Conservation (phyloP, 805 yeast genomes). For the Candida coquimbonensis region DNA sequence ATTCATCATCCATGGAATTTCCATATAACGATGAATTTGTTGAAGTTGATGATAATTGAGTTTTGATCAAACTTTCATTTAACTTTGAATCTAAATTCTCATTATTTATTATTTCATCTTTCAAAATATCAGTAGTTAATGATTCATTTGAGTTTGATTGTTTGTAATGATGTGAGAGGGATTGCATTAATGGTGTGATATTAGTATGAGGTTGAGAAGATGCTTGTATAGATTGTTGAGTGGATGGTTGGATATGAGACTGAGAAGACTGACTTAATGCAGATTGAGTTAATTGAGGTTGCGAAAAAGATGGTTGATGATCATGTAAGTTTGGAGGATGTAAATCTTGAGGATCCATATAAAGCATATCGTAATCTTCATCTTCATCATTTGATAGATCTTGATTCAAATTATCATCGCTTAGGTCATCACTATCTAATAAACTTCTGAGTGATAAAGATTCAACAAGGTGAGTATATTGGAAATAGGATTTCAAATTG, state of each 20-base stretch:
- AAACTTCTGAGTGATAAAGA: slow-evolving; percentile 50
- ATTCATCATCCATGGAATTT: slow-evolving; percentile 5
- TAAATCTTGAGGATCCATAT: not conserved
- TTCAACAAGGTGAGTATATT: slow-evolving; percentile 68
- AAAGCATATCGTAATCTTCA: slow-evolving; percentile 25
- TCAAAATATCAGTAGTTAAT: not conserved
- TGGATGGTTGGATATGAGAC: slow-evolving; percentile 5
- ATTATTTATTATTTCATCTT: not conserved
- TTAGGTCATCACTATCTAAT: slow-evolving; percentile 13
- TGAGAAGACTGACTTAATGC: not conserved
- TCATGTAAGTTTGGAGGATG: not conserved
- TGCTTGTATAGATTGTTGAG: slow-evolving; percentile 4
- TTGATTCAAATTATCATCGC: not conserved
- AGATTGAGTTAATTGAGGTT: too few species aligned
- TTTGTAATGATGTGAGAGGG: not conserved
- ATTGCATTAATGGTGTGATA: not conserved
- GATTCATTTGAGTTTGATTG: not conserved
- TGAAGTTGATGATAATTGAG: slow-evolving; percentile 4
- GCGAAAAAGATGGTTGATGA: not conserved
- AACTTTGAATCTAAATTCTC: slow-evolving; percentile 1
- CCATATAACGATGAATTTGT: slow-evolving; percentile 3
- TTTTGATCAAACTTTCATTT: not conserved
- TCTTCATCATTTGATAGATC: slow-evolving; percentile 24
- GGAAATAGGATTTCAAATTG: slow-evolving; percentile 63
- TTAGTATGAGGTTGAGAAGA: not conserved